Evolutionary conservation across 768 basidiomycete species (phyloP), one percentile per base, ranked within the genome.

Genomic region (Termitomyces sp.): DNA sequence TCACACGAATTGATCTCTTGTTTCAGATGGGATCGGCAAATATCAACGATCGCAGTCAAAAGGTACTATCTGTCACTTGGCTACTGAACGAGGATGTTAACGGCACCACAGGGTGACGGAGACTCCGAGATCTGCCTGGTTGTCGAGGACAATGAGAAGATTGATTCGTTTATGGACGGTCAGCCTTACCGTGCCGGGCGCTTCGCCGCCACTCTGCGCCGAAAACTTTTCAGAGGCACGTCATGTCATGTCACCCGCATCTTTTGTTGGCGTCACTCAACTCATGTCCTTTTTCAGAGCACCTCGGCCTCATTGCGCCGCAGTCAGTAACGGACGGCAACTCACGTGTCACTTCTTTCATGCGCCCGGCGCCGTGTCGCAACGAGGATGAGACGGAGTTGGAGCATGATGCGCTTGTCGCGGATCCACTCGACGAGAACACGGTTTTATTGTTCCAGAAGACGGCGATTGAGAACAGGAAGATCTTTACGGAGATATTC

Each of bases 61-160:
- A 81, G 80, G 87, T 81, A 59, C 39, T 39, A 4, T 20, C 29
- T 31, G 8, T 9, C 15, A 9, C 34, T 4, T 33, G 29, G 51
- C 8, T 36, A 28, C 31, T n/a, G 5, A 22, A 56, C 18, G 29
- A 28, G 29, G 51, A 26, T 59, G 61, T 48, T 65, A 13, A 31
- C 34, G 10, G 9, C 44, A 41, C 10, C 22, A 1, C 56, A 88
- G 85, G 95, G 95, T 26, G 89, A 96, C 62, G 93, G 92, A 34
- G 94, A 96, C 71, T 96, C 93, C 1, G 97, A 98, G 73, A 96
- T 98, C 61, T 92, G 90, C 7, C 73, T 97, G 8, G 85, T 98
- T 20, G 87, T 97, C 31, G 95, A 98, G 71, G 96, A 99, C 65
- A 73, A 79, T 0, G 92, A 96, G 51, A 76, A 83, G 74, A 76